Percentiles rank a stretch among this genome's conserved stretches.
These are phyloP conservation scores for Pythium periplocum DNA, from an alignment of 352 stramenopile genomes.

Conservation along the genomic window DNA sequence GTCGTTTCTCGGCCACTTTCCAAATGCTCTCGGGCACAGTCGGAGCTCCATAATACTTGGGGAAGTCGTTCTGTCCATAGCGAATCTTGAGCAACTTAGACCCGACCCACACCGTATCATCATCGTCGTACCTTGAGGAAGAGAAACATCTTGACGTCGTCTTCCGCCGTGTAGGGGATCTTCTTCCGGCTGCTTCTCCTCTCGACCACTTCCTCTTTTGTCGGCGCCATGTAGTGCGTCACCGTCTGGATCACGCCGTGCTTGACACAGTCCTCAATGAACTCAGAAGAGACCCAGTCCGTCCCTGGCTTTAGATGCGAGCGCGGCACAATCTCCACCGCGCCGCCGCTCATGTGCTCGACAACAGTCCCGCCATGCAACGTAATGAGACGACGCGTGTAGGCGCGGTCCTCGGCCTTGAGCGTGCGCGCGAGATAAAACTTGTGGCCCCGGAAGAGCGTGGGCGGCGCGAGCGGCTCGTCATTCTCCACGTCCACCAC, in stretches of 20 bases:
- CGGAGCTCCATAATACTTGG: conserved; percentile 5
- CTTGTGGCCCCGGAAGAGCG: conserved; percentile 24
- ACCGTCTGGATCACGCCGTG: conserved; percentile 25
- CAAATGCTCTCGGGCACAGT: conserved; percentile 14
- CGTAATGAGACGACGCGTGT: conserved; percentile 23
- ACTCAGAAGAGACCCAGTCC: conserved; percentile 38
- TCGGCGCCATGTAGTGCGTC: conserved; percentile 26
- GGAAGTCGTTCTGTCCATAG: conserved; percentile 3
- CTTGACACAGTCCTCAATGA: conserved; percentile 42
- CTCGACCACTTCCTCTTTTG: too few species aligned
- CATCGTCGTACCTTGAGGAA: conserved; percentile 22
- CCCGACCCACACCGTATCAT: not conserved
- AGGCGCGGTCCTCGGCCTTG: conserved; percentile 12
- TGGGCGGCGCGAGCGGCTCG: not conserved
- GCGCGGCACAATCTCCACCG: conserved; percentile 38
- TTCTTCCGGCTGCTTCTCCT: not conserved
- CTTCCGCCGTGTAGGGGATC: too few species aligned
- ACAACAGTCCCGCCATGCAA: conserved; percentile 33
- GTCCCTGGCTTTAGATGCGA: conserved; percentile 18
- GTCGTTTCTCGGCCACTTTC: conserved; percentile 4
- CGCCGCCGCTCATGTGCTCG: not conserved
- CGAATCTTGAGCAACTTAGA: not conserved
- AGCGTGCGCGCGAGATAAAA: conserved; percentile 39
- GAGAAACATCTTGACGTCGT: conserved; percentile 34
- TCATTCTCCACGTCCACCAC: not conserved